Conservation (phyloP, 768 basidiomycete species). For the Boletus speciosus region DNA sequence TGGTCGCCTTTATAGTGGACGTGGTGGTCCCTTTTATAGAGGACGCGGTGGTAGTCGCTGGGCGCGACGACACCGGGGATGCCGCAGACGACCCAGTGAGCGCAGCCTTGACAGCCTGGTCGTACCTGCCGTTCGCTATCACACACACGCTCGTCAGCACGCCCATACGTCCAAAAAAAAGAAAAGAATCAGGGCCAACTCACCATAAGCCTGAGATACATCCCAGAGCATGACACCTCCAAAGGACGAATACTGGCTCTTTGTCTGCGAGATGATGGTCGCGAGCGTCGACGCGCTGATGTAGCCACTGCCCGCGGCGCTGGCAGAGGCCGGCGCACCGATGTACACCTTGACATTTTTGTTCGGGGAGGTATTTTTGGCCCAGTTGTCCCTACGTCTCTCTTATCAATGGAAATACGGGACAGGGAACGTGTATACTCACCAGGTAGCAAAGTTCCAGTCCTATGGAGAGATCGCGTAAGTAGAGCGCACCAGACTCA, state of each 20-base stretch:
- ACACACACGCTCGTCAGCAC: background rate
- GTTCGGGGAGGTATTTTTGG: constrained; percentile 40
- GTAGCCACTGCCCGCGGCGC: constrained; percentile 42
- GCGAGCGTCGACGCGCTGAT: constrained; percentile 33
- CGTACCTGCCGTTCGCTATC: constrained; percentile 42
- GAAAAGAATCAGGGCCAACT: background rate
- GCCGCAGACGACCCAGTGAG: constrained; percentile 22
- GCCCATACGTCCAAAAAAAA: background rate
- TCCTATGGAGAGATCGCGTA: constrained; percentile 33
- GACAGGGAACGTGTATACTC: background rate
- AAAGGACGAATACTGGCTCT: constrained; percentile 40
- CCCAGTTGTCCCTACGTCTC: constrained; percentile 44
- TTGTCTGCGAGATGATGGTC: constrained; percentile 31
- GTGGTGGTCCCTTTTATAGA: background rate
- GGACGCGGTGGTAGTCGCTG: background rate
- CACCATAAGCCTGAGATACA: constrained; percentile 44
- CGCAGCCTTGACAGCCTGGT: constrained; percentile 40
- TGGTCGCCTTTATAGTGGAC: background rate
- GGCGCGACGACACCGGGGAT: constrained; percentile 1
- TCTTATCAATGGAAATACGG: background rate
- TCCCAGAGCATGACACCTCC: constrained; percentile 46
- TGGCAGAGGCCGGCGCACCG: constrained; percentile 41
- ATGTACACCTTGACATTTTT: constrained; percentile 46
- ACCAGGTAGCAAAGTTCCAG: constrained; percentile 43
- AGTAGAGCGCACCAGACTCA: background rate